Conservation (phyloP, 1,139 yeast genomes). For the Suhomyces ambrosiae region DNA sequence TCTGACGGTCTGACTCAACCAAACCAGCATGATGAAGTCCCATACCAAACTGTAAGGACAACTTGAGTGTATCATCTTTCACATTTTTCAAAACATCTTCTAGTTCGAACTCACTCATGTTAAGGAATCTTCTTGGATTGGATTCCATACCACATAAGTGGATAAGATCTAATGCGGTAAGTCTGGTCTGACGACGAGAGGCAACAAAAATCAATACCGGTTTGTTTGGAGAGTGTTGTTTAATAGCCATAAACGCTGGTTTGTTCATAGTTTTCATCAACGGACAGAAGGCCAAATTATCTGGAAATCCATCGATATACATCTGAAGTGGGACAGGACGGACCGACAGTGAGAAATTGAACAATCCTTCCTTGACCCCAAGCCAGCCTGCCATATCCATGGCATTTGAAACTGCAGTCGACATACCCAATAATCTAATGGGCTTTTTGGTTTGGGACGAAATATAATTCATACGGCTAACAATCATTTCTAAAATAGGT, state of each 20-base stretch:
- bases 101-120: conserved; percentile 75
- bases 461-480: conserved; percentile 94
- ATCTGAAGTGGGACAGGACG: conserved; percentile 97
- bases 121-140: conserved; percentile 83
- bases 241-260: conserved; percentile 95
- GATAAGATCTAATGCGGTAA: conserved; percentile 90
- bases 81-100: conserved; percentile 64
- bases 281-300: conserved; percentile 90
- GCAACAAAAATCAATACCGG: conserved; percentile 96
- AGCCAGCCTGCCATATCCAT: conserved; percentile 98
- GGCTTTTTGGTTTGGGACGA: conserved; percentile 75
- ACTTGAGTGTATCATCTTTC: conserved; percentile 83
- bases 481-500: conserved; percentile 97
- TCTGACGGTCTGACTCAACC: conserved; percentile 84
- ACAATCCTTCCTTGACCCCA: conserved; percentile 85
- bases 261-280: conserved; percentile 98
- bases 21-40: conserved; percentile 98
- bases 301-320: conserved; percentile 98
- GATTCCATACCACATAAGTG: conserved; percentile 95
- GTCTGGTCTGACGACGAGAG: conserved; percentile 92
- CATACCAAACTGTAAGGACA: conserved; percentile 91
- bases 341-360: conserved; percentile 92
- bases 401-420: conserved; percentile 97
- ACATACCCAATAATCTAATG: conserved; percentile 85
- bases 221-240: conserved; percentile 89